A percentile compares a stretch with the other conserved stretches of the same genome.
Evolutionary conservation across 1,284 basidiomycete species (phyloP).

Genomic region (Irpex rosettiformis): DNA sequence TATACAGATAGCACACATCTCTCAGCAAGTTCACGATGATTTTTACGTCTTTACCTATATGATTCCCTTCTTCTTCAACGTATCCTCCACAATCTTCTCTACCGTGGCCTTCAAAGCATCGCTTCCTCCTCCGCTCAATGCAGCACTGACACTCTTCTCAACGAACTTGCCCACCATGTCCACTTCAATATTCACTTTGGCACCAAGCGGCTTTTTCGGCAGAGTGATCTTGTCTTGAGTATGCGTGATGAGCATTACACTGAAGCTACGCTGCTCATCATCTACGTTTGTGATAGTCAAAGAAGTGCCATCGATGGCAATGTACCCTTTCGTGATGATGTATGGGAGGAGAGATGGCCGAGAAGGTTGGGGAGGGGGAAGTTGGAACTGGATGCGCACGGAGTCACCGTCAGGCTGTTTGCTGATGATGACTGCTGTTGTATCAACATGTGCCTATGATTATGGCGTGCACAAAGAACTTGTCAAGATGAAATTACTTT

Average conservation of each 20-base stretch:
- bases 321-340: slow-evolving; percentile 94
- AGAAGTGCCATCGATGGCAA: slow-evolving; percentile 93
- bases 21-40: too few relatives aligned
- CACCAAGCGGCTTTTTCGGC: slow-evolving; percentile 70
- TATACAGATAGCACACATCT: too few relatives aligned
- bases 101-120: slow-evolving; percentile 58
- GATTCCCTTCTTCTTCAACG: slow-evolving; percentile 51
- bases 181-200: slow-evolving; percentile 92
- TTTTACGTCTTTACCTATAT: slow-evolving; percentile 11
- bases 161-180: slow-evolving; percentile 92
- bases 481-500: neutral
- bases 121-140: slow-evolving; percentile 59
- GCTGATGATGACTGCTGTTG: slow-evolving; percentile 73
- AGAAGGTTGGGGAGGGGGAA: slow-evolving; percentile 58
- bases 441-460: slow-evolving; percentile 87
- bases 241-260: slow-evolving; percentile 94
- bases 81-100: slow-evolving; percentile 70
- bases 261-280: slow-evolving; percentile 70
- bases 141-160: slow-evolving; percentile 74
- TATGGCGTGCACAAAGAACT: neutral
- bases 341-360: slow-evolving; percentile 74
- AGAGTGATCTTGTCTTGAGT: slow-evolving; percentile 90
- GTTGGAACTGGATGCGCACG: slow-evolving; percentile 75
- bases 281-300: slow-evolving; percentile 88
- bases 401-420: slow-evolving; percentile 83